Percentiles rank a stretch among this genome's conserved stretches.
phyloP scores from a whole-genome alignment of 306 rosid genomes.

The Heteromeles arbutifolia region DNA sequence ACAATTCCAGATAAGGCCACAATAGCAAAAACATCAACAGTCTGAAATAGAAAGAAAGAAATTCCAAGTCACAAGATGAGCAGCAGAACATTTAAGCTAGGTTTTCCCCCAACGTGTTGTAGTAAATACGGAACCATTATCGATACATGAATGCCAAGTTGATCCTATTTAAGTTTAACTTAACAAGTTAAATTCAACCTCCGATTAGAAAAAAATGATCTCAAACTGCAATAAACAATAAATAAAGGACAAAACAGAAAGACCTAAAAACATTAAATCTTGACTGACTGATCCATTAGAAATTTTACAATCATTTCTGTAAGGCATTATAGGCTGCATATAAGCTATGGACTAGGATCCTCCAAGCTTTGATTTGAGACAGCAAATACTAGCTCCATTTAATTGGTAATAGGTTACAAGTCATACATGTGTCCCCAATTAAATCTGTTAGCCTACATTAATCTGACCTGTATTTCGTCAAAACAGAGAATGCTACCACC shows the following conservation, averaged over 20 bases:
- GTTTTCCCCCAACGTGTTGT: neutral
- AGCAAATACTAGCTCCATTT: too few relatives aligned
- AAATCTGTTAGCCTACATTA: neutral
- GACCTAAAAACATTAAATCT: too few relatives aligned
- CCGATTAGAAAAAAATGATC: too few relatives aligned
- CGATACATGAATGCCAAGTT: too few relatives aligned
- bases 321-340: neutral
- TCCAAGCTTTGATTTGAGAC: neutral
- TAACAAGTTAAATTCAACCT: too few relatives aligned
- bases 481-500: conserved; percentile 95
- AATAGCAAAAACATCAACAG: conserved; percentile 99
- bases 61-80: conserved; percentile 22
- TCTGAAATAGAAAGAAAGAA: conserved; percentile 60
- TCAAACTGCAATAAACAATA: too few relatives aligned
- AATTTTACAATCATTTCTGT: too few relatives aligned
- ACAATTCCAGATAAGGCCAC: conserved; percentile 99
- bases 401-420: too few relatives aligned
- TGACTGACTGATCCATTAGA: too few relatives aligned
- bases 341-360: neutral
- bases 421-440: neutral
- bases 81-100: neutral
- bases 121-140: neutral
- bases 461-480: conserved; percentile 85
- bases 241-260: too few relatives aligned
- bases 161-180: too few relatives aligned